Conservation (phyloP, 192 early-diverging fungal genomes). For the Coemansia sp. region DNA sequence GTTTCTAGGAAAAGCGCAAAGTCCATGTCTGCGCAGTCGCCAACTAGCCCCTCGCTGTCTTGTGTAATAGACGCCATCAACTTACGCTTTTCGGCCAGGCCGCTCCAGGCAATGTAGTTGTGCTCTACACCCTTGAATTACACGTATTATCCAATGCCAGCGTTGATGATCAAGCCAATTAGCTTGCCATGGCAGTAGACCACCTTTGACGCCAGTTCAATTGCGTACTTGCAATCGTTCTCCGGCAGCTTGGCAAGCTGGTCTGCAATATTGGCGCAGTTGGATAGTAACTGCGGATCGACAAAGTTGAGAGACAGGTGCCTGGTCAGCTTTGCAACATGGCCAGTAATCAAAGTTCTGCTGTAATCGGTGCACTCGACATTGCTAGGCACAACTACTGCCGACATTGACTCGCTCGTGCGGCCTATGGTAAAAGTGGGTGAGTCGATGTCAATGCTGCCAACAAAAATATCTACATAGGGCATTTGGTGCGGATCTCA, state of each 20-base stretch:
- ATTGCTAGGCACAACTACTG: background rate
- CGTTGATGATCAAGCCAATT: slow-evolving; percentile 68
- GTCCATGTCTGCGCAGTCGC: slow-evolving; percentile 11
- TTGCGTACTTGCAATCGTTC: slow-evolving; percentile 21
- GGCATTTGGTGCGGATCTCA: slow-evolving; percentile 20
- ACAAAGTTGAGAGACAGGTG: background rate
- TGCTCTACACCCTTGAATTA: slow-evolving; percentile 83
- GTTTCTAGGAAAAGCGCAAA: slow-evolving; percentile 49
- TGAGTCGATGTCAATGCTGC: background rate
- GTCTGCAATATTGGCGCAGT: slow-evolving; percentile 18
- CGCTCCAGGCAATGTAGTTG: slow-evolving; percentile 56
- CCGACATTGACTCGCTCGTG: background rate
- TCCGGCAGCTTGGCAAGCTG: slow-evolving; percentile 10
- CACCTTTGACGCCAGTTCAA: slow-evolving; percentile 70
- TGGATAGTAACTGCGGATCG: slow-evolving; percentile 59
- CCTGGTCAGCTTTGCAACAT: background rate
- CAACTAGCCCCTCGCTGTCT: slow-evolving; percentile 19
- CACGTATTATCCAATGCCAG: slow-evolving; percentile 78
- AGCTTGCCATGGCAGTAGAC: slow-evolving; percentile 79
- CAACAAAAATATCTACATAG: slow-evolving; percentile 7
- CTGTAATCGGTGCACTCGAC: slow-evolving; percentile 20
- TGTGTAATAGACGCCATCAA: slow-evolving; percentile 65
- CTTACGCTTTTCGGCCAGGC: slow-evolving; percentile 74
- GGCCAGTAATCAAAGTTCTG: background rate
- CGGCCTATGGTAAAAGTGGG: slow-evolving; percentile 9